A percentile compares a stretch with the other conserved stretches of the same genome.
Conservation (phyloP, 177 flowering plant genomes). For the Tripterygium wilfordii region DNA sequence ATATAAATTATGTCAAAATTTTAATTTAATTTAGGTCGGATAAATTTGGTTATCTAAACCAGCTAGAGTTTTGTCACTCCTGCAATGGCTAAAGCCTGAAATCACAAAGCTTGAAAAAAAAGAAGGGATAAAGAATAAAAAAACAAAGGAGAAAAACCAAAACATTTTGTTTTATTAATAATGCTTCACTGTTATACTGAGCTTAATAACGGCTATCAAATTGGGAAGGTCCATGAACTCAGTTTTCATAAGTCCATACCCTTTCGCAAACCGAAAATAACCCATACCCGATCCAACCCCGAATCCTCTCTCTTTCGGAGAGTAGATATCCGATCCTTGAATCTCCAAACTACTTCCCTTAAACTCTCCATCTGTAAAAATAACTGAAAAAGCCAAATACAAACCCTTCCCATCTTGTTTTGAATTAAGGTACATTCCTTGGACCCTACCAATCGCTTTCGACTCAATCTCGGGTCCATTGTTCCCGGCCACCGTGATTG, state of each 20-base stretch:
- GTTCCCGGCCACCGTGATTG: constrained; percentile 23
- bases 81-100: too few relatives aligned
- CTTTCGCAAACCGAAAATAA: constrained; percentile 28
- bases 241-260: constrained; percentile 27
- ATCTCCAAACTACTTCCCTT: constrained; percentile 32
- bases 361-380: constrained; percentile 26
- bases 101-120: too few relatives aligned
- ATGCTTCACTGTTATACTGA: constrained; percentile 25
- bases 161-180: constrained; percentile 3
- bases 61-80: too few relatives aligned
- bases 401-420: constrained; percentile 21
- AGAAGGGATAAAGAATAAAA: too few relatives aligned
- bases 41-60: too few relatives aligned
- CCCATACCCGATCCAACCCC: constrained; percentile 27
- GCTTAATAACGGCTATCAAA: constrained; percentile 25
- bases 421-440: constrained; percentile 26
- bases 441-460: constrained; percentile 26
- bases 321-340: constrained; percentile 27
- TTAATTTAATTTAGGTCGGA: too few relatives aligned
- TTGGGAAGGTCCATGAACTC: constrained; percentile 19
- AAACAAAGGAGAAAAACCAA: too few relatives aligned
- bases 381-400: constrained; percentile 24
- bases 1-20: too few relatives aligned
- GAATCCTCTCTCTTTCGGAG: constrained; percentile 22
- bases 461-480: constrained; percentile 18